Percentiles rank a stretch among this genome's conserved stretches.
Evolutionary conservation across 2,329 filamentous ascomycete genomes (phyloP).

Genomic region (Mariannaea elegans): DNA sequence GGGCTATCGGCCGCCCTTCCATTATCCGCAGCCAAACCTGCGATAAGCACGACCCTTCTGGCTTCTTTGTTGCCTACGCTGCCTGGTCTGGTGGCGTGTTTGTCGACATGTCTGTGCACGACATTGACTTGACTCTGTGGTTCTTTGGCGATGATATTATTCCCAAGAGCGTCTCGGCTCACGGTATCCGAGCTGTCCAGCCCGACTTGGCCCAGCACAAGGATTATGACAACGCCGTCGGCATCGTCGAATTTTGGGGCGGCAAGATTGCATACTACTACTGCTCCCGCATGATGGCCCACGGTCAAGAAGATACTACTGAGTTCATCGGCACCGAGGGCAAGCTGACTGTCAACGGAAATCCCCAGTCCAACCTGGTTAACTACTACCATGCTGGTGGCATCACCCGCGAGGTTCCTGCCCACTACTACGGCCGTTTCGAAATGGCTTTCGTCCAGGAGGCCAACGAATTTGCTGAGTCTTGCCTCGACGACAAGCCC

Average conservation of each 20-base stretch:
- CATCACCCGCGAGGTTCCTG: slow-evolving; percentile 64
- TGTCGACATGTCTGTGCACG: slow-evolving; percentile 74
- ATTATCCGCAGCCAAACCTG: slow-evolving; percentile 72
- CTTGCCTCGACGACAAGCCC: slow-evolving; percentile 54
- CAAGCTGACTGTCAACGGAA: slow-evolving; percentile 68
- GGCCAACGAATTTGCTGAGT: slow-evolving; percentile 68
- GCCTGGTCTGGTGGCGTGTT: slow-evolving; percentile 72
- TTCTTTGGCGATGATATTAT: slow-evolving; percentile 42
- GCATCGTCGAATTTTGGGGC: slow-evolving; percentile 71
- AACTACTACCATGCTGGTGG: slow-evolving; percentile 58
- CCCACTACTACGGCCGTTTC: slow-evolving; percentile 70
- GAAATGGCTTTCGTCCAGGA: slow-evolving; percentile 69
- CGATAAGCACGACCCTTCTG: slow-evolving; percentile 70
- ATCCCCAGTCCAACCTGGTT: slow-evolving; percentile 63
- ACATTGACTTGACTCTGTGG: slow-evolving; percentile 57
- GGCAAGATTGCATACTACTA: slow-evolving; percentile 73
- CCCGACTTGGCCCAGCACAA: slow-evolving; percentile 39
- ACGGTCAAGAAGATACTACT: slow-evolving; percentile 72
- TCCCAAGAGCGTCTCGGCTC: slow-evolving; percentile 39
- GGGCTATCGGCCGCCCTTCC: slow-evolving; percentile 65
- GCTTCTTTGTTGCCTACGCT: slow-evolving; percentile 74
- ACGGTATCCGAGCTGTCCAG: slow-evolving; percentile 42
- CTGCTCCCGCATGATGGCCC: slow-evolving; percentile 71
- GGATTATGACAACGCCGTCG: slow-evolving; percentile 49
- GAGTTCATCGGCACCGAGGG: slow-evolving; percentile 74